These are phyloP conservation scores for Talaromyces sp. DNA, from an alignment of 2,329 filamentous ascomycete genomes.

Conservation along the genomic window DNA sequence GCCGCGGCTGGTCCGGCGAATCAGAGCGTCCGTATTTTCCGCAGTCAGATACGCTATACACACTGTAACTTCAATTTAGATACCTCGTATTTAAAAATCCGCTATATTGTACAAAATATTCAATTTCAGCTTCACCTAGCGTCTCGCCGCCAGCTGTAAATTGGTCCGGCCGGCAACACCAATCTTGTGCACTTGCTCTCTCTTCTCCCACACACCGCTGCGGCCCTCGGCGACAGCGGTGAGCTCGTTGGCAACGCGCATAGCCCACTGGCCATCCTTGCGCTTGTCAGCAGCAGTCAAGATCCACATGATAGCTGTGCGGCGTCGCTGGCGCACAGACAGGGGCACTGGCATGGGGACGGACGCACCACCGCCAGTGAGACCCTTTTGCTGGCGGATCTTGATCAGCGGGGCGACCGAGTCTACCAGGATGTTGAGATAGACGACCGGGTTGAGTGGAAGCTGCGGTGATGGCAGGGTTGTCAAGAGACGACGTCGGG, in stretches of 20 bases:
- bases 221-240: conserved; percentile 81
- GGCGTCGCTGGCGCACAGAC: conserved; percentile 65
- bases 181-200: conserved; percentile 71
- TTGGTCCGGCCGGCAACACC: conserved; percentile 76
- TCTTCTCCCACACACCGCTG: conserved; percentile 78
- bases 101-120: not conserved
- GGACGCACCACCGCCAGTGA: conserved; percentile 78
- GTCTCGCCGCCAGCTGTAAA: conserved; percentile 31
- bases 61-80: no score
- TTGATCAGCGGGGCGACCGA: conserved; percentile 84
- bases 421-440: conserved; percentile 86
- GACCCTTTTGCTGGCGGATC: conserved; percentile 68
- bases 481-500: conserved; percentile 54
- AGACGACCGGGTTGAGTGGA: conserved; percentile 81
- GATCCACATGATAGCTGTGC: conserved; percentile 83
- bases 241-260: conserved; percentile 78
- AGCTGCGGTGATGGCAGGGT: conserved; percentile 74
- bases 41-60: not conserved
- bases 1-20: conserved; percentile 1
- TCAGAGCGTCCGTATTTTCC: not conserved
- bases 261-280: conserved; percentile 66
- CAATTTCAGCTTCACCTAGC: not conserved
- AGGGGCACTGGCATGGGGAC: conserved; percentile 80
- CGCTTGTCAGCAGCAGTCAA: conserved; percentile 76
- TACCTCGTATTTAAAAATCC: not conserved